Base-by-base conservation (phyloP, 164 flowering plant genomes). In the Akebia trifoliata region DNA sequence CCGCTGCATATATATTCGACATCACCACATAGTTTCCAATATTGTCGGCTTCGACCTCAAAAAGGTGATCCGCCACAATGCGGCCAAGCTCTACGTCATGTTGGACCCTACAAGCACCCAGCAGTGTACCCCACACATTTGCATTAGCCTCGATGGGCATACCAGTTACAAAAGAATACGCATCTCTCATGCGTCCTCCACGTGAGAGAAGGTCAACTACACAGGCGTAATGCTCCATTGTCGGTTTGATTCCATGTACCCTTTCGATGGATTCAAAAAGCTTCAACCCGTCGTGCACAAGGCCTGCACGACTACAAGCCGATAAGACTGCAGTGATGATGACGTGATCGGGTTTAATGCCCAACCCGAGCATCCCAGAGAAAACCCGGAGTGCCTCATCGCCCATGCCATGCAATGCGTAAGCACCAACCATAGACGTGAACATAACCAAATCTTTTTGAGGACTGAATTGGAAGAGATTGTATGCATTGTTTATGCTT, bases 301-400 rank as follows among this genome's bases (percentile, higher is more conserved):
- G 86, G 54, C 97, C 90, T 28, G 84, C 61, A 78, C 85, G 97
- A 64, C 85, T 76, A 54, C 95, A 90, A 36, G 95, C 95, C 29
- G 93, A 81, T 69, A 90, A 61, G 20, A 80, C 72, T 12, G 86
- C 69, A 21, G 91, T 82, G 34, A 90, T 48, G 43, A 78, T 62
- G 39, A 85, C 86, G 48, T 85, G 77, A 63, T 90, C 97, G 15
- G 84, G 90, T 64, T 80, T 77, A 9, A 81, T 36, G 22, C 77
- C 84, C 48, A 57, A 63, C 52, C 67, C 63, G 25, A 85, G 78
- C 90, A 90, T 82, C 28, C 64, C 30, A 57, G 53, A 40, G 72
- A 76, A 87, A 32, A 79, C 56, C 45, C 35, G 37, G 6, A 90
- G 70, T 47, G 97, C 95, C 54, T 85, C 83, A 49, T 74, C 61